Evolutionary conservation across 495 filamentous ascomycete genomes (phyloP), one percentile per base, ranked within the genome.

Genomic region (Astrothelium subdiscretum): DNA sequence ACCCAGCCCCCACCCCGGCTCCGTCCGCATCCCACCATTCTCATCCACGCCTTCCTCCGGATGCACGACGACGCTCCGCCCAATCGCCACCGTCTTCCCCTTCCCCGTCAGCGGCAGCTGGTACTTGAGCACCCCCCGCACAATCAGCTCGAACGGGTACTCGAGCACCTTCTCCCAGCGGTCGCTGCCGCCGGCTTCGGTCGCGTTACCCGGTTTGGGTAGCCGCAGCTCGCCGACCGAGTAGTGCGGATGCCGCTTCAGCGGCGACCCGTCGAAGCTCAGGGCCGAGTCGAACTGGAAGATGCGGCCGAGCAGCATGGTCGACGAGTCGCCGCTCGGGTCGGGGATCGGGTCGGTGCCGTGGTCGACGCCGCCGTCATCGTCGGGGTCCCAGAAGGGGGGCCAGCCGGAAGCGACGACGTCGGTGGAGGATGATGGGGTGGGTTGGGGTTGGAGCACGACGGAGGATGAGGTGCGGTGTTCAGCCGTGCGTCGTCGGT

Each of bases 121-220:
- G 69, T 98, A 98, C 71, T 89, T 89, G 68, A 98, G 74, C 6
- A 92, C 86, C 40, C 94, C 94, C 59, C 91, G 84, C 31, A 97
- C 84, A 62, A 96, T 90, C 59, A 98, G 77, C 62, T 95, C 89
- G 65, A 97, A 98, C 32, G 91, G 88, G 74, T 97, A 86, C 67
- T 92, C 80, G 31, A 97, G 75, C 31, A 97, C 91, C 51, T 83
- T 81, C 72, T 97, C 91, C 94, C 94, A 98, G 59, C 92, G 83
- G 71, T 90, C 89, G 0, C 84, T 87, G 20, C 94, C 94, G 27
- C 89, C 87, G 59, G 86, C 83, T 68, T 89, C 86, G 0, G 95
- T 98, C 62, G 85, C 85, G 70, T 97, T 98, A 13, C 94, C 95
- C 0, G 94, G 94, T 40, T 86, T 84, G 15, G 29, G 31, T 6